phyloP scores from a whole-genome alignment of 768 basidiomycete genomes.

The Agrocybe praecox region DNA sequence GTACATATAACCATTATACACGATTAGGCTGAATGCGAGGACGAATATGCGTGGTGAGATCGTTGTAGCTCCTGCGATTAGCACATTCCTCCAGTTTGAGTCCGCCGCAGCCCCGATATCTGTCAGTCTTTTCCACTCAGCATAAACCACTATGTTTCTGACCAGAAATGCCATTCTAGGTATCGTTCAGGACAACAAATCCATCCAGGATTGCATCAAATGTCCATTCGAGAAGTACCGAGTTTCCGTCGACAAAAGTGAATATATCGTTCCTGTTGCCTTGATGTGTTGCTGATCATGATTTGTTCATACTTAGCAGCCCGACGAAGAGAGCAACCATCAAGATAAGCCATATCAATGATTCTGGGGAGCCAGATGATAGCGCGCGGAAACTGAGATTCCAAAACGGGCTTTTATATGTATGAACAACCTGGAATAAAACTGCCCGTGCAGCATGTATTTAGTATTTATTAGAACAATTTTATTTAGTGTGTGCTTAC shows the following conservation, averaged over 20 bases:
- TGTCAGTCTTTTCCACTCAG: not conserved
- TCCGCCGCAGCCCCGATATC: not conserved
- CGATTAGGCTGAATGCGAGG: slow-evolving; percentile 2
- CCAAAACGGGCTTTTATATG: no score
- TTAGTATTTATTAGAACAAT: no score
- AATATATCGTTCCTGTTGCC: not conserved
- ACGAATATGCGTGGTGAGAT: not conserved
- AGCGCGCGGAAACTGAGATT: no score
- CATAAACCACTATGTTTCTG: not conserved
- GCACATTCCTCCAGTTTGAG: not conserved
- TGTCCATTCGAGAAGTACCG: not conserved
- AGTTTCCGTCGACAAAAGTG: not conserved
- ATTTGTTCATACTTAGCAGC: not conserved
- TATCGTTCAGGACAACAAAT: slow-evolving; percentile 1
- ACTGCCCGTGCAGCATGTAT: no score
- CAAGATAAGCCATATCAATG: not conserved
- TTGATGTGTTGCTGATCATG: not conserved
- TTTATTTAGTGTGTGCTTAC: no score
- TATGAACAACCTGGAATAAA: no score
- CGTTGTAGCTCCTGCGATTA: not conserved
- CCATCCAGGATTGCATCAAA: not conserved
- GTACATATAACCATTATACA: not conserved
- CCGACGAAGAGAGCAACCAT: not conserved
- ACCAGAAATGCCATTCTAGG: not conserved
- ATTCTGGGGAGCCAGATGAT: not conserved